phyloP scores from a whole-genome alignment of 2,329 filamentous ascomycete genomes.

The Aspergillus unguis region DNA sequence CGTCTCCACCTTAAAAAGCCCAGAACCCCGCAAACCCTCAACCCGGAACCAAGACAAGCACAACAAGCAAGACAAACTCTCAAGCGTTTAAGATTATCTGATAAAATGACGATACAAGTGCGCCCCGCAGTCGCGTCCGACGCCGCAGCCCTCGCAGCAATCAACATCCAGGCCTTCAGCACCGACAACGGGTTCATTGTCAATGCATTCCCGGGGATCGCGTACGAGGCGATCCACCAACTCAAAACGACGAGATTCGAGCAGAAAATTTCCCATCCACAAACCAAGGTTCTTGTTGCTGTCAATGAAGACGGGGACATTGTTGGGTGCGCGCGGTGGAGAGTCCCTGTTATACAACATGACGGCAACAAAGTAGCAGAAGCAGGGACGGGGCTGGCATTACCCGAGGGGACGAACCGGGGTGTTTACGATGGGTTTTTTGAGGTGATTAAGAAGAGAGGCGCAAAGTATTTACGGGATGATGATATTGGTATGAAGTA shows the following conservation, averaged over 20 bases:
- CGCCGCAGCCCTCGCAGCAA: slow-evolving; percentile 38
- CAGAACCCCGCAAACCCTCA: neutral
- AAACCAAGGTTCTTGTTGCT: slow-evolving; percentile 42
- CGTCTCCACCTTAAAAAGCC: neutral
- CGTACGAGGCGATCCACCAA: slow-evolving; percentile 19
- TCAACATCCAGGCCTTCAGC: slow-evolving; percentile 49
- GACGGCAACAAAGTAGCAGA: neutral
- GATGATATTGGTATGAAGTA: slow-evolving; percentile 17
- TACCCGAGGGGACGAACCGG: slow-evolving; percentile 44
- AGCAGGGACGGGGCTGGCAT: slow-evolving; percentile 24
- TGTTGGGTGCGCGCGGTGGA: slow-evolving; percentile 52
- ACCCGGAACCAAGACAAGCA: neutral
- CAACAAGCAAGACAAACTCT: neutral
- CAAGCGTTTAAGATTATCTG: too few species aligned
- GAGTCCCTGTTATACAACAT: too few species aligned
- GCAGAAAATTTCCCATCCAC: slow-evolving; percentile 42
- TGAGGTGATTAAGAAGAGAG: slow-evolving; percentile 9
- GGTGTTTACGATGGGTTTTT: slow-evolving; percentile 29
- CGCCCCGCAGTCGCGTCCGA: slow-evolving; percentile 44
- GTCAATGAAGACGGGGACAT: slow-evolving; percentile 32
- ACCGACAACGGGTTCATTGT: slow-evolving; percentile 34
- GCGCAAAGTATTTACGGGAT: slow-evolving; percentile 4
- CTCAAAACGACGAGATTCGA: slow-evolving; percentile 38
- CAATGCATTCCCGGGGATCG: slow-evolving; percentile 23
- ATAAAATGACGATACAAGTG: slow-evolving; percentile 21